Base-by-base conservation (phyloP, 1,139 yeast species). In the Scheffersomyces insectosa region DNA sequence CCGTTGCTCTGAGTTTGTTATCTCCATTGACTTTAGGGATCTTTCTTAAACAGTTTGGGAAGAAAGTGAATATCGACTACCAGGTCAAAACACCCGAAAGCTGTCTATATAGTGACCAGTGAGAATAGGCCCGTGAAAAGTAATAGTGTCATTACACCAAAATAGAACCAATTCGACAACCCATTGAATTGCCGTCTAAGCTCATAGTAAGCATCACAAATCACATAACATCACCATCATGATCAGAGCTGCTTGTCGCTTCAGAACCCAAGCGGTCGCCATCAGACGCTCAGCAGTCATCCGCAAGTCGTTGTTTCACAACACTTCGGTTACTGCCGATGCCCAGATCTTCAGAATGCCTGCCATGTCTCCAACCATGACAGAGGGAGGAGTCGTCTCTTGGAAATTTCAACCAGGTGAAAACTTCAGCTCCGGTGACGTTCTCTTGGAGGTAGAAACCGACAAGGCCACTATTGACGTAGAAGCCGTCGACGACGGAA, bases 341-440 rank as follows among this genome's bases (percentile, higher is more conserved):
- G 91, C 88, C 2, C 65, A 80, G 31, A 72, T 83, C 43, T 88
- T 87, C 66, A 82, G 75, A 43, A 93, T 93, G 98, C 99, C 99
- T 3, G 97, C 99, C 25, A 88, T 93, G 97, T 90, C 97, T 6
- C 99, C 99, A 33, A 93, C 99, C 15, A 93, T 93, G 99, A 89
- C 93, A 27, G 90, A 85, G 61, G 99, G 99, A 37, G 97, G 97
- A n/a, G 80, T 93, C 54, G 89, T 89, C n/a, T 76, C 82, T 43
- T 93, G 99, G 99, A 88, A 89, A 63, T 77, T 83, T 59, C 83
- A 89, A 61, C 83, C 84, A 39, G 97, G 97, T 38, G 95, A 88
- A 11, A 49, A 72, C 6, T 91, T 85, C 66, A 62, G 71, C 36
- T 81, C 96, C 4, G 99, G 99, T 27, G 98, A 93, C 60, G 90